phyloP scores from a whole-genome alignment of 2,329 filamentous ascomycete species.

The Verticillium nubilum region DNA sequence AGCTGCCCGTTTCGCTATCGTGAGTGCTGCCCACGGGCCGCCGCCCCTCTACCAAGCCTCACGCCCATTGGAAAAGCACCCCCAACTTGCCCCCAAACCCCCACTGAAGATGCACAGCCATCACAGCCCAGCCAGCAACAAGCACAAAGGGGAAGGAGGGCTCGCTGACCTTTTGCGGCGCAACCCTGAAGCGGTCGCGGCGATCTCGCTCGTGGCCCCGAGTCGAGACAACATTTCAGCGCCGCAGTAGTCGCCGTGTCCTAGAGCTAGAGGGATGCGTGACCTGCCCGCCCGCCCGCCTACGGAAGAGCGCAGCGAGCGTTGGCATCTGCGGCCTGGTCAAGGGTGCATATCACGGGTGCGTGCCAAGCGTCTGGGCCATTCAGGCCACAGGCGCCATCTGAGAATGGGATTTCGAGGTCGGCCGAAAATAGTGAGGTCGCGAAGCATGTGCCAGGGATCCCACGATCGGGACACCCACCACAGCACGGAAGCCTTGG shows the following conservation, averaged over 20 bases:
- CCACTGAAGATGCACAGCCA: not conserved
- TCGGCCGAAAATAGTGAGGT: not conserved
- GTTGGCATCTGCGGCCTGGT: not conserved
- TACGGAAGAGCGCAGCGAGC: not conserved
- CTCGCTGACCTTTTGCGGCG: not conserved
- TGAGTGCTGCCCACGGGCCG: not conserved
- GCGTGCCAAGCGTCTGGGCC: not conserved
- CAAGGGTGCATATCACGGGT: not conserved
- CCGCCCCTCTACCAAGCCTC: not conserved
- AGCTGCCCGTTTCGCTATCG: not conserved
- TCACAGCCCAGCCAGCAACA: not conserved
- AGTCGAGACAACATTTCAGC: not conserved
- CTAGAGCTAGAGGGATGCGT: not conserved
- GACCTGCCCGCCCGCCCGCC: not conserved
- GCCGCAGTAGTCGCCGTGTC: not conserved
- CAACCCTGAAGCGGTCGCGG: not conserved
- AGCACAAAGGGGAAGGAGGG: not conserved
- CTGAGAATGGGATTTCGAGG: not conserved
- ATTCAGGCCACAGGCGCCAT: not conserved
- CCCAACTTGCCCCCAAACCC: not conserved
- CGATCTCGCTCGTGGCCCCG: not conserved
- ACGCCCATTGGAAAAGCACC: not conserved
- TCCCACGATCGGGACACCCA: not conserved
- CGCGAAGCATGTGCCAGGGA: not conserved
- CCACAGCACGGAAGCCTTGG: not conserved